Base-by-base conservation (phyloP, 2,329 filamentous ascomycete species). In the Talaromyces islandicus region DNA sequence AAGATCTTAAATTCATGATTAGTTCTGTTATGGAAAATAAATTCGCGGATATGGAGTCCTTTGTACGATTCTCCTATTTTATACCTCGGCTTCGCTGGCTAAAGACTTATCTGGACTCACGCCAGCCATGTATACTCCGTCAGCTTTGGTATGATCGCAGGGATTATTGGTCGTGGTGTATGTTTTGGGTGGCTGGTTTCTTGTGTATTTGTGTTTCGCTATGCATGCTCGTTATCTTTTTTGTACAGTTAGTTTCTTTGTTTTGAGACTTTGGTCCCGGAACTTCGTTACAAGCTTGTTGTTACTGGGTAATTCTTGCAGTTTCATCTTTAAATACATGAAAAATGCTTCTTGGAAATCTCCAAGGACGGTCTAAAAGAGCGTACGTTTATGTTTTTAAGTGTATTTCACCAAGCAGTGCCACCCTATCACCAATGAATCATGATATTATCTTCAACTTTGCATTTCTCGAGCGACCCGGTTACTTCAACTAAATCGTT, bases 101-200 rank as follows among this genome's bases (percentile, higher is more conserved):
- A 1, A 60, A 57, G 19, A 30, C 5, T 29, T 60, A 60, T 41
- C 29, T 60, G 14, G 59, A 60, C 19, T 54, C 59, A 12, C 50
- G 50, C 7, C 50, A 57, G 41, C 54, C 59, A 27, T 17, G 21
- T 2, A 57, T 50, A 7, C 30, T 57, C 7, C 41, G 29, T 9
- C 9, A 60, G 50, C 11, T 60, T 32, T 60, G 59, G 59, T 17
- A 21, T 48, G 54, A 60, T 57, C 38, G 59, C 19, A 54, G 54
- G 24, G 48, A 60, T 60, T 60, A 24, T 60, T 27, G 41, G 50
- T 53, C 54, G 25, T 60, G 59, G 59, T 60, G 50, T 53, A 48
- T 48, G 17, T 60, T 57, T 50, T 60, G 54, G 54, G 59, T 14
- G 21, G 30, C 24, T 43, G 35, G 14, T 38, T 53, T n/a, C 19